Evolutionary conservation across 2,329 filamentous ascomycete genomes (phyloP), one percentile per base, ranked within the genome.

Genomic region (Calonectria multiphialidica): DNA sequence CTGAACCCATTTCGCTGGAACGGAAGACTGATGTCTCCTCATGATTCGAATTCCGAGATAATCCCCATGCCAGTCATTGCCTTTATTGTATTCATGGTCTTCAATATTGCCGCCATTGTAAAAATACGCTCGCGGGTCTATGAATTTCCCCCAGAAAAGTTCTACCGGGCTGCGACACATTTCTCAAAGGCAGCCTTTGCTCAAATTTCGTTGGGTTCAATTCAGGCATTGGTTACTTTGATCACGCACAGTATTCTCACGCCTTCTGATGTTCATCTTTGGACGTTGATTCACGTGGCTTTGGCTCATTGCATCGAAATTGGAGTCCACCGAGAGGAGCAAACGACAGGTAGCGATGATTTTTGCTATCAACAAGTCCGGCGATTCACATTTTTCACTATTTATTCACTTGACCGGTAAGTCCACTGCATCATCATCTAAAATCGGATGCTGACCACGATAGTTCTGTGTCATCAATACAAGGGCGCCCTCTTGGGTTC

Each of bases 271-370:
- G 70, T 82, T 8, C 82, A 84, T 55, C 76, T 84, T 1, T 85
- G 83, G 82, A 84, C 83, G 0, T 68, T 84, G 5, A 74, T 76
- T 0, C 81, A 84, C 63, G 72, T 84, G 55, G 83, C 81, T 6
- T 80, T 84, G 72, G 82, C 83, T 1, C 80, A 84, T 68, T 82
- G 81, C 28, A 78, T 85, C 9, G 83, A 85, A 45, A 66, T 84
- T 8, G 83, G 83, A 6, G 74, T 85, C 5, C 83, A 85, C 63
- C 77, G 82, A 40, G 82, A 84, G 66, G 77, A 79, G n/a, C 21
- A 35, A 23, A 66, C 21, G 61, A 55, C 25, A 50, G 74, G n/a
- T 5, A 44, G 12, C 64, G 55, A 63, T 1, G 75, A 75, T 4
- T 44, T 53, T 2, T 70, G 73, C 15, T 66, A 66, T n/a, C 64